Conservation (phyloP, 2,329 filamentous ascomycete genomes). For the Ciborinia camelliae region DNA sequence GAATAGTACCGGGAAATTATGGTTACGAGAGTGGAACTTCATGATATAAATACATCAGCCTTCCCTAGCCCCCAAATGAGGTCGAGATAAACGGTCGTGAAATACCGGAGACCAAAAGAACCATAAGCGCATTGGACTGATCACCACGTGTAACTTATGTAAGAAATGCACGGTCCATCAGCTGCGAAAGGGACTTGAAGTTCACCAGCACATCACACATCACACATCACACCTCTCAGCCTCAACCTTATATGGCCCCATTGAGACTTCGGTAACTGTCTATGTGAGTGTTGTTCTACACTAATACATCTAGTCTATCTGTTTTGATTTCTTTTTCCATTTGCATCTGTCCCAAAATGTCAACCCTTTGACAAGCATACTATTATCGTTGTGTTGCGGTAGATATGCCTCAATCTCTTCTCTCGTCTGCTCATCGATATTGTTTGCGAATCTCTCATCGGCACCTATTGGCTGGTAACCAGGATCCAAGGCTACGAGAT, state of each 20-base stretch:
- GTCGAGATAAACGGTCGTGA: background rate
- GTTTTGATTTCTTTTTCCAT: conserved; percentile 4
- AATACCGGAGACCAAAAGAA: background rate
- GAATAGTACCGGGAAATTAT: conserved; percentile 9
- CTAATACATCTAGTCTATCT: background rate
- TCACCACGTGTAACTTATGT: background rate
- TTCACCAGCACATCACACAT: too few relatives aligned
- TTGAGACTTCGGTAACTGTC: background rate
- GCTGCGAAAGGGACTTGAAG: background rate
- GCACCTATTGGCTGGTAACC: conserved; percentile 4
- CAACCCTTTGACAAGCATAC: conserved; percentile 1
- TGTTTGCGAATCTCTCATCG: conserved; percentile 8
- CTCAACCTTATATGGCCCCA: background rate
- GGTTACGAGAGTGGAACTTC: background rate
- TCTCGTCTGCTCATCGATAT: background rate
- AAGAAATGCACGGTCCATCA: background rate
- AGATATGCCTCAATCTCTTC: conserved; percentile 10
- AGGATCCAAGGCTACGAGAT: conserved; percentile 8
- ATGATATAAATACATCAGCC: conserved; percentile 10
- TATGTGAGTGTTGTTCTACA: too few relatives aligned
- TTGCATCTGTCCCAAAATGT: conserved; percentile 12
- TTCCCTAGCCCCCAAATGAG: conserved; percentile 12
- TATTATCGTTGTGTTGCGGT: background rate
- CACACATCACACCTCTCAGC: background rate
- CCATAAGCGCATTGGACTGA: background rate